A percentile compares a stretch with the other conserved stretches of the same genome.
Conservation (phyloP, 768 basidiomycete species). For the Artomyces pyxidatus region DNA sequence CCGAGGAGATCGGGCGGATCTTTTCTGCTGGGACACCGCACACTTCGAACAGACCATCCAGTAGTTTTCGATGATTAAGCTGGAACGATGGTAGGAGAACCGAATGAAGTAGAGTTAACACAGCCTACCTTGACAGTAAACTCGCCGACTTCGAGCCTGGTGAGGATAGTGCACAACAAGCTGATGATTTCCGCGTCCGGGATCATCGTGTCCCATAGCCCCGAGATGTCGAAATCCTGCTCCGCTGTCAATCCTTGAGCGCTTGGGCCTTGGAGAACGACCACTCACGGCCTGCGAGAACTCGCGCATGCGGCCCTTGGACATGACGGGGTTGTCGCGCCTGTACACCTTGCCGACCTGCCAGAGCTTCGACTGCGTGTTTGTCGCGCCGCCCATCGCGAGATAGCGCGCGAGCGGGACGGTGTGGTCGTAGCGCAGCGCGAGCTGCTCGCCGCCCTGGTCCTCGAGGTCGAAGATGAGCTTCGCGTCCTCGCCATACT, state of each 20-base stretch:
- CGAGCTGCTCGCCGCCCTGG: constrained; percentile 95
- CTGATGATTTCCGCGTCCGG: constrained; percentile 90
- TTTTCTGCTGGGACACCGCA: constrained; percentile 91
- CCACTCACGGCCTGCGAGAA: constrained; percentile 87
- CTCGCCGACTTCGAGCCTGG: constrained; percentile 83
- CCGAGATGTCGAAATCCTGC: constrained; percentile 94
- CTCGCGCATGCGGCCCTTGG: constrained; percentile 97
- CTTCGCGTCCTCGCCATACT: constrained; percentile 96
- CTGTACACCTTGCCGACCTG: constrained; percentile 99
- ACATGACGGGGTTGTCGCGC: constrained; percentile 94
- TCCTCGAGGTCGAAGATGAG: constrained; percentile 97
- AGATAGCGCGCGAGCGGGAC: constrained; percentile 94
- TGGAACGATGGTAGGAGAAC: constrained; percentile 26
- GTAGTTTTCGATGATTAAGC: constrained; percentile 94
- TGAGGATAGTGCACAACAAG: constrained; percentile 72
- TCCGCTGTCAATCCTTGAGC: not conserved
- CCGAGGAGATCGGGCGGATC: constrained; percentile 87
- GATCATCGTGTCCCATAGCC: constrained; percentile 92
- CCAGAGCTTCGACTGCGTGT: constrained; percentile 76
- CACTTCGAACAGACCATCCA: constrained; percentile 95
- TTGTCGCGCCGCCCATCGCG: constrained; percentile 88
- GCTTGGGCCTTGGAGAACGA: not conserved
- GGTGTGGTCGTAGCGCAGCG: constrained; percentile 92
- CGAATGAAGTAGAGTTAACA: not conserved
- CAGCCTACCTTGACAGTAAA: constrained; percentile 82